A percentile compares a stretch with the other conserved stretches of the same genome.
phyloP scores from a whole-genome alignment of 768 basidiomycete genomes.

The Serendipita sp. region DNA sequence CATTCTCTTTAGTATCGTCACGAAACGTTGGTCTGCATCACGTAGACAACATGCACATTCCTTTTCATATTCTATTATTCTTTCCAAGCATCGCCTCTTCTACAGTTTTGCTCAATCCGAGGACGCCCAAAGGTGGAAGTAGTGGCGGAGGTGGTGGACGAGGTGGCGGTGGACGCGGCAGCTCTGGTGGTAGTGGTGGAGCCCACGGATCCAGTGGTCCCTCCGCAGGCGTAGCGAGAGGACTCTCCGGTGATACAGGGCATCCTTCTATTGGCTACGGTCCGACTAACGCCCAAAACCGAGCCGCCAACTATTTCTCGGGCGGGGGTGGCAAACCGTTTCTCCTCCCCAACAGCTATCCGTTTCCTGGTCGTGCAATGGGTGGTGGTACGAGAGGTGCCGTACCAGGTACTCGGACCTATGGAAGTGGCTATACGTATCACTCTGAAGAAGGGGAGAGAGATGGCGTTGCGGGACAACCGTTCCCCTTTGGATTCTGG shows the following conservation, averaged over 20 bases:
- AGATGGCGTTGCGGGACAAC: neutral
- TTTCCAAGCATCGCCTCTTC: too few relatives aligned
- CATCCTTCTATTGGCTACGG: neutral
- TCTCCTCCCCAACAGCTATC: conserved; percentile 29
- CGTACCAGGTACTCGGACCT: conserved; percentile 34
- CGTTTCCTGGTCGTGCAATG: conserved; percentile 24
- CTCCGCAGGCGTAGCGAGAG: neutral
- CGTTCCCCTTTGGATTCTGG: conserved; percentile 3
- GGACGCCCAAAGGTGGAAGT: too few relatives aligned
- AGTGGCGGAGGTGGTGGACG: neutral
- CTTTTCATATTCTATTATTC: too few relatives aligned
- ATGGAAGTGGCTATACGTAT: conserved; percentile 41
- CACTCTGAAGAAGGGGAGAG: neutral
- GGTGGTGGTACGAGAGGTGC: conserved; percentile 37
- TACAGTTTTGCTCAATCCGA: too few relatives aligned
- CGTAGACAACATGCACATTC: too few relatives aligned
- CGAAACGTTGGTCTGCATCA: too few relatives aligned
- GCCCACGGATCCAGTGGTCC: neutral
- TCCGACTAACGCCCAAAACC: neutral
- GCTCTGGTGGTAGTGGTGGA: neutral
- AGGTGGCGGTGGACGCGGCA: neutral
- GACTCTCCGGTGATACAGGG: neutral
- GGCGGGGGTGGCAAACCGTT: conserved; percentile 19
- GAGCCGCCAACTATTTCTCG: conserved; percentile 17
- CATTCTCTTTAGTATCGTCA: too few relatives aligned